Base-by-base conservation (phyloP, 805 yeast species). In the Komagataella ulmi region DNA sequence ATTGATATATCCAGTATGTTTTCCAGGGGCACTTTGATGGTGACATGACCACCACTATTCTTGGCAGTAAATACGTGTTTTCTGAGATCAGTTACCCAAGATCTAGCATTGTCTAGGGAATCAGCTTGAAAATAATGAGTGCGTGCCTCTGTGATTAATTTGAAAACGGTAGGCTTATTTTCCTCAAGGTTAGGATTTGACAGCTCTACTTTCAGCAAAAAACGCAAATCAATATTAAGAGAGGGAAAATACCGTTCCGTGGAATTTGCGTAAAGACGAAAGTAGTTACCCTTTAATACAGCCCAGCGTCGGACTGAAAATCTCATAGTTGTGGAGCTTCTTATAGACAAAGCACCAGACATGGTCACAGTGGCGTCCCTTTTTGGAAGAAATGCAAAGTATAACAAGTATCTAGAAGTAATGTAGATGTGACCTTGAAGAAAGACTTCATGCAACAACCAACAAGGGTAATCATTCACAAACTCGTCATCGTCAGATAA, bases 231-330 rank as follows among this genome's bases (percentile, higher is more conserved):
- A 44, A 91, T 79, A 0, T 88, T 83, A 44, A 85, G 67, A 7
- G 72, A 70, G 0, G 98, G 97, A 67, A 88, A 89, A 64, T 89
- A 88, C n/a, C 84, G 67, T 53, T 89, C 95, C 0, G 88, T 81
- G 1, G 96, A 76, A 6, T 77, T 77, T 7, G 77, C 68, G 63
- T 84, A 89, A 44, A 87, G 72, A 2, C 87, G 75, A 17, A 91
- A 71, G 0, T 88, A 76, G 48, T 81, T 81, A 44, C 80, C 80
- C 56, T 85, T 72, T 54, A 91, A 68, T 0, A 88, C 78, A 6
- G 88, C 88, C 97, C 97, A 91, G 61, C 75, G 83, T 48, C 95
- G 72, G 40, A 30, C 40, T 24, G 68, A 67, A 49, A 68, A 67
- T 24, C 73, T 59, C 12, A 65, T 58, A 2, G 73, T 67, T 47